Conservation (phyloP, 352 stramenopile species). For the Blastocystis sp. region DNA sequence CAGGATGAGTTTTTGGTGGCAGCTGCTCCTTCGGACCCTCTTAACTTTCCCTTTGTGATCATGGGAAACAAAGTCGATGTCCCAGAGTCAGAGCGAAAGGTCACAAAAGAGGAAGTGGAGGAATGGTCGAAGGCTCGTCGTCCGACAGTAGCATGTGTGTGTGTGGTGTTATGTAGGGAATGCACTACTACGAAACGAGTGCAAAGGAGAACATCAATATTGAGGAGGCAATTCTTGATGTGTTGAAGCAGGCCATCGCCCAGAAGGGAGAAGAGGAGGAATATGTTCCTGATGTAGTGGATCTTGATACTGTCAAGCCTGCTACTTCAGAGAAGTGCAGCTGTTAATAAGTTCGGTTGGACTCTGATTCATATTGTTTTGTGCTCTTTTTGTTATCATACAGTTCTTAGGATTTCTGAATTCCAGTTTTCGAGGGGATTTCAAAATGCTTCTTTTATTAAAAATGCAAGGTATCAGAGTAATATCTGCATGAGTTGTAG, state of each 20-base stretch:
- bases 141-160: slow-evolving; percentile 61
- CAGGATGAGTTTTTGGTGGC: slow-evolving; percentile 86
- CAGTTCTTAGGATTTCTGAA: not conserved
- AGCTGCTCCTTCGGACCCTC: slow-evolving; percentile 72
- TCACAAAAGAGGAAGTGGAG: slow-evolving; percentile 80
- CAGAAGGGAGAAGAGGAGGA: slow-evolving; percentile 56
- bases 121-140: slow-evolving; percentile 85
- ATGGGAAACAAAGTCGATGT: slow-evolving; percentile 98
- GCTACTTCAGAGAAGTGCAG: slow-evolving; percentile 42
- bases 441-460: not conserved
- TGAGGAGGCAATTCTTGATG: slow-evolving; percentile 83
- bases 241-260: slow-evolving; percentile 45
- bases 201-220: slow-evolving; percentile 93
- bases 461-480: slow-evolving; percentile 12
- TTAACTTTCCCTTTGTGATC: slow-evolving; percentile 93
- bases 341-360: slow-evolving; percentile 25
- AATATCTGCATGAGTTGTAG: not conserved
- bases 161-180: slow-evolving; percentile 70
- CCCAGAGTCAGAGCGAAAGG: slow-evolving; percentile 68
- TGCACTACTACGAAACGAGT: slow-evolving; percentile 94
- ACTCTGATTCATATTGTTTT: not conserved
- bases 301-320: slow-evolving; percentile 38
- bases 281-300: slow-evolving; percentile 52
- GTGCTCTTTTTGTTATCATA: not conserved
- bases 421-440: not conserved